phyloP scores from a whole-genome alignment of 768 basidiomycete species.

The Leccinum pellstonianum region DNA sequence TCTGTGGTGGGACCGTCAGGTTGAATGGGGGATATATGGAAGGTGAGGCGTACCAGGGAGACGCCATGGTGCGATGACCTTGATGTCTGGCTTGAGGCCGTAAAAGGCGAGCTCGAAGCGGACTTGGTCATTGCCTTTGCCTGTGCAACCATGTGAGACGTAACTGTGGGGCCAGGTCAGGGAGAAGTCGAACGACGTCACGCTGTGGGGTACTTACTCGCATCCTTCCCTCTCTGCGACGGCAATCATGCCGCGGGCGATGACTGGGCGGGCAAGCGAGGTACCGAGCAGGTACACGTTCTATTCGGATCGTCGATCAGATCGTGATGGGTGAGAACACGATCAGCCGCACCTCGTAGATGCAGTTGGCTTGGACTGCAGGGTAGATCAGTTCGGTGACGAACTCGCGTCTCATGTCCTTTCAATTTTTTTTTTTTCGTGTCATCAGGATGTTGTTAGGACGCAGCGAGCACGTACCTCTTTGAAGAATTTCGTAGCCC shows the following conservation, averaged over 20 bases:
- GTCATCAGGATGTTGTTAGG: background rate
- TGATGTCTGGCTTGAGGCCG: background rate
- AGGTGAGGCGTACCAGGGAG: background rate
- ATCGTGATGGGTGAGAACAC: background rate
- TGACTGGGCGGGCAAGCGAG: conserved; percentile 96
- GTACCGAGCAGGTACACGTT: conserved; percentile 97
- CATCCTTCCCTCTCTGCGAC: conserved; percentile 88
- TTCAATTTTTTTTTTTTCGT: background rate
- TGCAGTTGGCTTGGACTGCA: conserved; percentile 96
- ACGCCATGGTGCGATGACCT: background rate
- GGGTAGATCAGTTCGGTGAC: conserved; percentile 96
- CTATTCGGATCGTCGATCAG: conserved; percentile 35
- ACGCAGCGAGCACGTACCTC: conserved; percentile 47
- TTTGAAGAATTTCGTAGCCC: conserved; percentile 95
- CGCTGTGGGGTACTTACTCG: conserved; percentile 62
- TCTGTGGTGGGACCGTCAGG: conserved; percentile 41
- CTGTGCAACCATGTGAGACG: conserved; percentile 96
- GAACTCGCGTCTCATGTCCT: conserved; percentile 76
- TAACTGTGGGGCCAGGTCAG: conserved; percentile 49
- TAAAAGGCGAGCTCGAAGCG: background rate
- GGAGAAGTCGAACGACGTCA: background rate
- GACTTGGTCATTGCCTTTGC: background rate
- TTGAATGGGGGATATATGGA: background rate
- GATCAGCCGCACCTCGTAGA: conserved; percentile 76
- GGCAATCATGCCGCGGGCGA: conserved; percentile 98